Evolutionary conservation across 2,329 filamentous ascomycete species (phyloP), one percentile per base, ranked within the genome.

Genomic region (Ramularia collo-cygni): DNA sequence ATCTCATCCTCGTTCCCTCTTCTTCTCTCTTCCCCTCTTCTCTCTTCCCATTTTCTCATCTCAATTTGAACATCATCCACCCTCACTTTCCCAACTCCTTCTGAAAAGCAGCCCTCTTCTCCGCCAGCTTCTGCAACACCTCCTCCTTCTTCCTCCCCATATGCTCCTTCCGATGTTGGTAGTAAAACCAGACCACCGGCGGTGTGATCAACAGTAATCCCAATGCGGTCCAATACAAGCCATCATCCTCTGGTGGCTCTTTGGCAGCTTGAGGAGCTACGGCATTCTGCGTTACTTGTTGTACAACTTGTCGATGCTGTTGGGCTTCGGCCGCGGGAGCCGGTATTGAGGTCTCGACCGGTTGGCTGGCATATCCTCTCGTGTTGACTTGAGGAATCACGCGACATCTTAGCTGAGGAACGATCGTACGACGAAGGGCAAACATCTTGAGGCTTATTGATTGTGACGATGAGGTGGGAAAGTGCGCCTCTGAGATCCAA

Each of bases 131-230:
- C 37, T 46, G 42, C 16, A 61, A 42, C 42, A 59, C 45, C 21
- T 46, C 43, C 43, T 54, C 41, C 46, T 57, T 58, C 46, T 59
- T 57, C 41, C 52, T 40, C 9, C 51, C 50, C 59, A 61, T 60
- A 35, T 61, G 58, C 39, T 51, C 46, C 28, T 55, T 56, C 13
- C 59, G 46, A 37, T 59, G 48, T 37, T 58, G 41, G 42, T 53
- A 59, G 47, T 59, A 61, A 33, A 44, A 58, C 17, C 55, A 59
- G 4, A 46, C 38, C 8, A 57, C 44, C 8, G 50, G 40, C 4
- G 58, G 58, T 26, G 47, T 51, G 1, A 45, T 37, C 15, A 58
- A 19, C 4, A 60, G 12, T n/a, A 52, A 38, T 8, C 38, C 50
- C 3, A 57, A 30, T 3, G 47, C 44, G 3, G 47, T 53, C 19